phyloP scores from a whole-genome alignment of 768 basidiomycete species.

The Tulasnella sp. region DNA sequence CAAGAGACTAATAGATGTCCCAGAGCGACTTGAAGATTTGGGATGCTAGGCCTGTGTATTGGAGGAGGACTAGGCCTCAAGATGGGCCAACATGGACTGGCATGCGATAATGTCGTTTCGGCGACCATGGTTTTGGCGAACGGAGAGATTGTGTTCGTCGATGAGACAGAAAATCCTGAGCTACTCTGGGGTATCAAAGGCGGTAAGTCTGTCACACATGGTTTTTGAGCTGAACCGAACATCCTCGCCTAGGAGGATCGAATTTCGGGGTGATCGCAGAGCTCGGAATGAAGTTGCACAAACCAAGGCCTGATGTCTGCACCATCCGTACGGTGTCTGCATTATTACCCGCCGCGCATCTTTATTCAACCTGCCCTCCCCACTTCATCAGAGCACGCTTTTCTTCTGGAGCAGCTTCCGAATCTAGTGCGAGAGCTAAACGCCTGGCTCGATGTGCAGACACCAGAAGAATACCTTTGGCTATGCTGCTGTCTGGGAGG shows the following conservation, averaged over 20 bases:
- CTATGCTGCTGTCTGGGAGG: not conserved
- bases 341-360: no score
- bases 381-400: not conserved
- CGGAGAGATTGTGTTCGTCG: constrained; percentile 5
- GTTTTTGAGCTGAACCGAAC: not conserved
- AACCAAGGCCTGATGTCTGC: not conserved
- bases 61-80: constrained; percentile 1
- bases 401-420: not conserved
- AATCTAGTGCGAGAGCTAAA: not conserved
- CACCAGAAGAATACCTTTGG: not conserved
- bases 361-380: not conserved
- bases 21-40: no score
- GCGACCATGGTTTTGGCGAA: constrained; percentile 10
- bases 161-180: constrained; percentile 1
- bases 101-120: constrained; percentile 11
- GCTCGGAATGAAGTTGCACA: not conserved
- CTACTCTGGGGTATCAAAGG: constrained; percentile 13
- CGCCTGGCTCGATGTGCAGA: not conserved
- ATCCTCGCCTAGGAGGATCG: not conserved
- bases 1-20: no score
- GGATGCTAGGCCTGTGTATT: not conserved
- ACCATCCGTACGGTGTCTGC: not conserved
- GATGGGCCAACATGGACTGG: constrained; percentile 5
- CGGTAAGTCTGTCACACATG: not conserved
- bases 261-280: constrained; percentile 13